Evolutionary conservation across 176 grass and related monocot genomes (phyloP), one percentile per base, ranked within the genome.

Genomic region (Saccharum spontaneum): DNA sequence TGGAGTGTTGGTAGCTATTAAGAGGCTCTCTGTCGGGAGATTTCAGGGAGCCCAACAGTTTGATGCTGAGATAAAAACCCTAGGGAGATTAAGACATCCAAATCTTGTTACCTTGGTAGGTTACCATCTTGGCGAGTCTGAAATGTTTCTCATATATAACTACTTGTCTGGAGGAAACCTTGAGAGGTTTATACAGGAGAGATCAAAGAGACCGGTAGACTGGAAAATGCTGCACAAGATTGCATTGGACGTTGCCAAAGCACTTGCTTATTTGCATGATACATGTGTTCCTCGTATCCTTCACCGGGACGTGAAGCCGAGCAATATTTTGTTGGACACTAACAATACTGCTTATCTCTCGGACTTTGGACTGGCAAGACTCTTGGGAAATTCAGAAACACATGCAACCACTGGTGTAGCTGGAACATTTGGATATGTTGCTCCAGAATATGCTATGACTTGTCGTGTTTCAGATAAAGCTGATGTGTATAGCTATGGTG

Each of bases 91-190:
- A 81, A 81, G 92, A n/a, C 95, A 98, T 67, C 62, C 85, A 34
- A 98, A 98, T 83, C 92, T 98, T 78, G 95, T 98, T 84, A 98
- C 95, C 23, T 89, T 98, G 60, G 82, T 95, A 67, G 95, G 95
- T 40, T 98, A 98, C 84, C 95, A 98, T 94, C 87, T 98, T 76
- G 88, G 95, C 57, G 95, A 98, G 39, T 91, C 95, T 34, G 92
- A 98, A 84, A 98, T 94, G 95, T 98, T 95, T 91, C 89, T 98
- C 39, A 98, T 98, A 79, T 98, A 98, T 81, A 98, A 98, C 83
- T 98, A 91, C 76, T 86, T 98, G 67, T 91, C 95, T 22, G 91
- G 95, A 69, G 95, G 95, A 66, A 98, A 98, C 67, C 86, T 98
- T 5, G 92, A 98, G 81, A 94, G 92, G 48, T 98, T 98, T 91